Evolutionary conservation across 2,329 filamentous ascomycete species (phyloP).

Genomic region (Ophiocordyceps camponoti-leonardi): DNA sequence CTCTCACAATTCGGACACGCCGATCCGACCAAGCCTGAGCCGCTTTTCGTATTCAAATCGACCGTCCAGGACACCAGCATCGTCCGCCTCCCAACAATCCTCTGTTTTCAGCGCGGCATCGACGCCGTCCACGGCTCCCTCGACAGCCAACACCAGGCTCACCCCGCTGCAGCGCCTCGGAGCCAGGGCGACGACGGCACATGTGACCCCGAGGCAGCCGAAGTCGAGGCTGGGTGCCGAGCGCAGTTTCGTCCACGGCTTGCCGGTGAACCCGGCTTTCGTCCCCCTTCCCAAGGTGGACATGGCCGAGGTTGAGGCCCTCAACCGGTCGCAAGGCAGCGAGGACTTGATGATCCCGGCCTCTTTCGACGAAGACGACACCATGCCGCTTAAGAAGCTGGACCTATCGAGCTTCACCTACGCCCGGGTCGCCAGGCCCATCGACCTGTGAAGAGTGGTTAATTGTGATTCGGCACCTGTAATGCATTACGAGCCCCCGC

Average conservation of each 20-base stretch:
- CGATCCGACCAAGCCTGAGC: slow-evolving; percentile 13
- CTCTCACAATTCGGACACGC: slow-evolving; percentile 9
- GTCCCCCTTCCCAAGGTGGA: slow-evolving; percentile 38
- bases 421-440: slow-evolving; percentile 4
- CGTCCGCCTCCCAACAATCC: slow-evolving; percentile 15
- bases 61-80: slow-evolving; percentile 15
- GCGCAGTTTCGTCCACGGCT: slow-evolving; percentile 12
- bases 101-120: slow-evolving; percentile 18
- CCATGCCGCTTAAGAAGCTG: slow-evolving; percentile 16
- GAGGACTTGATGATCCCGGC: slow-evolving; percentile 31
- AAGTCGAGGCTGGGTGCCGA: slow-evolving; percentile 10
- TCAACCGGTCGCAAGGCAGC: slow-evolving; percentile 31
- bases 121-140: slow-evolving; percentile 23
- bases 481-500: background rate
- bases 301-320: slow-evolving; percentile 31
- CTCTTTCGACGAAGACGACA: slow-evolving; percentile 29
- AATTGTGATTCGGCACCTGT: background rate
- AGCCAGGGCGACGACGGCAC: slow-evolving; percentile 25
- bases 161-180: slow-evolving; percentile 39
- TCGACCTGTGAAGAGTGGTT: background rate
- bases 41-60: slow-evolving; percentile 17
- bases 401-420: slow-evolving; percentile 33
- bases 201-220: slow-evolving; percentile 12
- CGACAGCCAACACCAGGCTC: slow-evolving; percentile 24
- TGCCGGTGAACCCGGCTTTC: slow-evolving; percentile 34